A percentile compares a stretch with the other conserved stretches of the same genome.
phyloP scores from a whole-genome alignment of 2,329 filamentous ascomycete species.

The Beauveria medogensis region DNA sequence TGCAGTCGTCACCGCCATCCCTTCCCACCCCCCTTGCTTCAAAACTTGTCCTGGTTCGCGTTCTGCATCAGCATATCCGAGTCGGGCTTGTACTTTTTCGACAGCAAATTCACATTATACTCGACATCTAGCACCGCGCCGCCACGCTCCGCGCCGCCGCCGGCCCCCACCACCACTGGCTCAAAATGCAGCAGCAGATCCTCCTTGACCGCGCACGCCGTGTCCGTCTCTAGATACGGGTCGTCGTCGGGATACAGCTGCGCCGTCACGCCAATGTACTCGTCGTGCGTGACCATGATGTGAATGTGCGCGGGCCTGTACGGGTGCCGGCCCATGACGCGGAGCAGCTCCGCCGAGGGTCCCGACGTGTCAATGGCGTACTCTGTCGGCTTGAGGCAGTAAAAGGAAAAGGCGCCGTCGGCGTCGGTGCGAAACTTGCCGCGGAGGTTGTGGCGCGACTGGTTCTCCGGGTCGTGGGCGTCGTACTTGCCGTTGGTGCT shows the following conservation, averaged over 20 bases:
- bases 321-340: neutral
- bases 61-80: slow-evolving; percentile 1
- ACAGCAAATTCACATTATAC: neutral
- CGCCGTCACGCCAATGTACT: neutral
- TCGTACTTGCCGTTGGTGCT: slow-evolving; percentile 70
- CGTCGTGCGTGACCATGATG: slow-evolving; percentile 3
- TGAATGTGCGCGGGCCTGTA: neutral
- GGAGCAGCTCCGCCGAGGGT: neutral
- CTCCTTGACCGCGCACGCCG: slow-evolving; percentile 1
- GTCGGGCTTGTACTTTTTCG: slow-evolving; percentile 2
- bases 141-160: neutral
- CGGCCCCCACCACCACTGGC: neutral
- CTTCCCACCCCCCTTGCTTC: neutral
- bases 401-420: slow-evolving; percentile 63
- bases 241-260: neutral
- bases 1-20: no score
- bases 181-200: neutral
- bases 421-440: slow-evolving; percentile 67
- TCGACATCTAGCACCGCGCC: neutral
- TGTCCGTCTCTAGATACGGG: neutral
- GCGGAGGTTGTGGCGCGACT: slow-evolving; percentile 64
- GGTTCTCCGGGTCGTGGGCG: slow-evolving; percentile 64
- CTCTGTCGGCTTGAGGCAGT: slow-evolving; percentile 57
- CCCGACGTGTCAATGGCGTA: slow-evolving; percentile 1
- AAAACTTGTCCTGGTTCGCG: slow-evolving; percentile 1